phyloP scores from a whole-genome alignment of 2,329 filamentous ascomycete species.

The Calycina marina region DNA sequence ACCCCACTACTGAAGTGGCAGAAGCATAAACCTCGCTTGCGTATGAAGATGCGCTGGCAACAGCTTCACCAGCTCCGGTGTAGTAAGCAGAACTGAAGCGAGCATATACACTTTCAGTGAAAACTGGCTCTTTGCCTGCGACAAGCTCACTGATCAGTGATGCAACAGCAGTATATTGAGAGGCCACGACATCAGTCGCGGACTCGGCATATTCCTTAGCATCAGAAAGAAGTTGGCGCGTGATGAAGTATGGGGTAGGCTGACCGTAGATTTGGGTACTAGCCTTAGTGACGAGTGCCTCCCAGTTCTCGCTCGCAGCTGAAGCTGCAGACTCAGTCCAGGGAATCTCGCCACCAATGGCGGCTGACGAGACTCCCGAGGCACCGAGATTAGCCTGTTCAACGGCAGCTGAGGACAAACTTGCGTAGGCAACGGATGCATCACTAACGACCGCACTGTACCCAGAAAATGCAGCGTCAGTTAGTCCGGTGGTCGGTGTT shows the following conservation, averaged over 20 bases:
- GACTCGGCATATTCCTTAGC: slow-evolving; percentile 45
- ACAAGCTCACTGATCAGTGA: slow-evolving; percentile 64
- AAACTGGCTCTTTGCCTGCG: slow-evolving; percentile 62
- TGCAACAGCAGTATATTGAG: slow-evolving; percentile 55
- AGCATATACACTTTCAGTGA: slow-evolving; percentile 65
- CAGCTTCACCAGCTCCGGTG: slow-evolving; percentile 34
- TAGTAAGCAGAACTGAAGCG: slow-evolving; percentile 59
- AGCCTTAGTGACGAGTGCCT: slow-evolving; percentile 20
- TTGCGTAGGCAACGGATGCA: slow-evolving; percentile 11
- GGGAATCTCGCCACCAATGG: slow-evolving; percentile 29
- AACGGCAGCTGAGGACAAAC: slow-evolving; percentile 36
- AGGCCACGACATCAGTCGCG: slow-evolving; percentile 41
- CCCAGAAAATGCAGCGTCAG: too few species aligned
- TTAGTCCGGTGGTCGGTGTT: too few species aligned
- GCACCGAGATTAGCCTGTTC: slow-evolving; percentile 25
- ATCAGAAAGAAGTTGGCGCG: slow-evolving; percentile 29
- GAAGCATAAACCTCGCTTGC: slow-evolving; percentile 31
- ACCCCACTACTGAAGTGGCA: slow-evolving; percentile 29
- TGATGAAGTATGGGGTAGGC: slow-evolving; percentile 23
- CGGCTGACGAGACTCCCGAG: slow-evolving; percentile 12
- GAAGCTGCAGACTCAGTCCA: slow-evolving; percentile 37
- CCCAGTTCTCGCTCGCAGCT: slow-evolving; percentile 28
- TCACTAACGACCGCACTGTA: too few species aligned
- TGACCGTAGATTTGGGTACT: slow-evolving; percentile 21
- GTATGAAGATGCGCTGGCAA: slow-evolving; percentile 36